Evolutionary conservation across 2,329 filamentous ascomycete species (phyloP).

Genomic region (Trichoderma breve): DNA sequence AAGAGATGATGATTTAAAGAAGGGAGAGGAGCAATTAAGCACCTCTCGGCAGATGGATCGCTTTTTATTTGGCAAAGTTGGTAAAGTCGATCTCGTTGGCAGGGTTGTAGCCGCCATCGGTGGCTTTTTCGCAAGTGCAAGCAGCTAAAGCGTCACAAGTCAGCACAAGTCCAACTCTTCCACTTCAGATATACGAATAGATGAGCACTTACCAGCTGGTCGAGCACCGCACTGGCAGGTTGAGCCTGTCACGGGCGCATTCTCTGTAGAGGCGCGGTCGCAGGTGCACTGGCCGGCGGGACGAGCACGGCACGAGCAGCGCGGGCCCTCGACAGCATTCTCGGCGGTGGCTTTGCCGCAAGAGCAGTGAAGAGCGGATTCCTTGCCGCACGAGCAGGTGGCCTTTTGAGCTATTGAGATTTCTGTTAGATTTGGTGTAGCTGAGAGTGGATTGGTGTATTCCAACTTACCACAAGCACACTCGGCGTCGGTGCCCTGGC

Average conservation of each 20-base stretch:
- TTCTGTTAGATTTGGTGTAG: background rate
- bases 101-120: slow-evolving; percentile 60
- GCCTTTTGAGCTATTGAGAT: slow-evolving; percentile 56
- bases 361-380: slow-evolving; percentile 80
- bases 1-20: background rate
- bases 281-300: slow-evolving; percentile 81
- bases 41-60: background rate
- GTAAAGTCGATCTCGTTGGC: slow-evolving; percentile 84
- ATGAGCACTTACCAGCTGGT: slow-evolving; percentile 56
- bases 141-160: slow-evolving; percentile 45
- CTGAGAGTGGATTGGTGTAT: background rate
- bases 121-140: slow-evolving; percentile 80
- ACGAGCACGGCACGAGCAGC: slow-evolving; percentile 81
- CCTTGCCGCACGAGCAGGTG: slow-evolving; percentile 85
- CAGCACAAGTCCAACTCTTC: background rate
- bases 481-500: slow-evolving; percentile 46
- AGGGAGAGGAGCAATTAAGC: background rate
- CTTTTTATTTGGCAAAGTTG: slow-evolving; percentile 43
- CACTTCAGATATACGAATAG: too few relatives aligned
- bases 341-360: slow-evolving; percentile 75
- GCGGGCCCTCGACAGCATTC: slow-evolving; percentile 69
- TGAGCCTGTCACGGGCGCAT: slow-evolving; percentile 56
- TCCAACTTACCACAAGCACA: slow-evolving; percentile 57
- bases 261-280: slow-evolving; percentile 68
- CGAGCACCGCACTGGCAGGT: slow-evolving; percentile 78